These are phyloP conservation scores for Fusarium praegraminearum DNA, from an alignment of 2,329 filamentous ascomycete species.

Conservation along the genomic window DNA sequence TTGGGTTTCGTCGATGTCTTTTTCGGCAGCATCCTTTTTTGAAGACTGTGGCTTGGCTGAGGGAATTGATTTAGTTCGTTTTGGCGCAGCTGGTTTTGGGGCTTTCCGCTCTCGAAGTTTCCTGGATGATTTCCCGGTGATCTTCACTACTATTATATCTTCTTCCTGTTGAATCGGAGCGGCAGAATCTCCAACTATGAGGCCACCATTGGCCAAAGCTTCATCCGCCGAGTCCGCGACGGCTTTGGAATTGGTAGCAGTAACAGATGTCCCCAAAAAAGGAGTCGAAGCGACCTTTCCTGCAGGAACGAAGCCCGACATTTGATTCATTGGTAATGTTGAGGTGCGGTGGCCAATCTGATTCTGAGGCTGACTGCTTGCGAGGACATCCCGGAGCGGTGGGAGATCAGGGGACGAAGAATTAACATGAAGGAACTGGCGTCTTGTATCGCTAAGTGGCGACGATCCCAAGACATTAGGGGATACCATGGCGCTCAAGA, in stretches of 20 bases:
- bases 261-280: not conserved
- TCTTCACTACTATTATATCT: conserved; percentile 44
- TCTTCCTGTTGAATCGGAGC: conserved; percentile 11
- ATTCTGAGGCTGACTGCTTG: conserved; percentile 51
- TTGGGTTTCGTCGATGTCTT: conserved; percentile 53
- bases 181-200: conserved; percentile 5
- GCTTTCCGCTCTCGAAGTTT: conserved; percentile 38
- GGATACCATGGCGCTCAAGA: conserved; percentile 50
- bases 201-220: not conserved
- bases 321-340: conserved; percentile 54
- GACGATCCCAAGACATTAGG: conserved; percentile 51
- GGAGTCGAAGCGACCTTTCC: conserved; percentile 1
- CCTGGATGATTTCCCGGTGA: conserved; percentile 29
- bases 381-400: conserved; percentile 62
- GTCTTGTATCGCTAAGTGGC: conserved; percentile 50
- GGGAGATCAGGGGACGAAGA: conserved; percentile 70
- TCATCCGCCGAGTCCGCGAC: not conserved
- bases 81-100: conserved; percentile 29
- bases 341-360: conserved; percentile 54
- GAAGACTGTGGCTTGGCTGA: not conserved
- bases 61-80: conserved; percentile 19
- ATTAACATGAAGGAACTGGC: conserved; percentile 47
- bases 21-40: conserved; percentile 16
- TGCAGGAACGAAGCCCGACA: conserved; percentile 58
- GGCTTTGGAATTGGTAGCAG: not conserved